Evolutionary conservation across 1,284 basidiomycete genomes (phyloP).

Genomic region (Melampsora larici-populina): DNA sequence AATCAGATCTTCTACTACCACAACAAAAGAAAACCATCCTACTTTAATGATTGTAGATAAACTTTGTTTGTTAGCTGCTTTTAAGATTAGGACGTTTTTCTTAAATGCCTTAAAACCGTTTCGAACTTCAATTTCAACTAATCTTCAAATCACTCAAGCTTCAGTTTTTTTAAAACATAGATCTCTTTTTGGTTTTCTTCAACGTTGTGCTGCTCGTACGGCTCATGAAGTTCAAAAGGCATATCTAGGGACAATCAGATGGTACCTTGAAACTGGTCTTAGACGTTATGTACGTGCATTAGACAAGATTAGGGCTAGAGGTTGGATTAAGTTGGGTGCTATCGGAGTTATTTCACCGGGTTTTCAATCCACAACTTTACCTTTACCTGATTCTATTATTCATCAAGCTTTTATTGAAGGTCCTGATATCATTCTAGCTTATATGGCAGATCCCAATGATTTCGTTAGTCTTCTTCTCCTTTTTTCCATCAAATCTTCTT

Average conservation of each 20-base stretch:
- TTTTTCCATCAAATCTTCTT: conserved; percentile 12
- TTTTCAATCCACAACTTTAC: conserved; percentile 46
- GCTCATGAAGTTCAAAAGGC: conserved; percentile 85
- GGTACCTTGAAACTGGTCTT: conserved; percentile 95
- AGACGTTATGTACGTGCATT: conserved; percentile 81
- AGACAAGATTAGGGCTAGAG: conserved; percentile 67
- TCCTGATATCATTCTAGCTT: conserved; percentile 72
- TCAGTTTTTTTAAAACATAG: conserved; percentile 80
- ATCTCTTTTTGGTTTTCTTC: conserved; percentile 78
- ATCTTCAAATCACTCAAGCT: conserved; percentile 87
- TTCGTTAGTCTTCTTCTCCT: conserved; percentile 61
- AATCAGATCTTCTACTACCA: too few relatives aligned
- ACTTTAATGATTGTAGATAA: not conserved
- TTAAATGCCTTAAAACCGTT: conserved; percentile 77
- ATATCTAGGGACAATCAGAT: conserved; percentile 75
- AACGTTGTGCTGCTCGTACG: conserved; percentile 73
- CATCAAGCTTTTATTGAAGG: conserved; percentile 62
- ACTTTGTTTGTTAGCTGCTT: conserved; percentile 34
- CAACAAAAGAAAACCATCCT: conserved; percentile 16
- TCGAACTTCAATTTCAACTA: conserved; percentile 76
- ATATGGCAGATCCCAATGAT: conserved; percentile 77
- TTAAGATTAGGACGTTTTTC: conserved; percentile 85
- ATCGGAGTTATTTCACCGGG: conserved; percentile 48
- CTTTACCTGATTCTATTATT: conserved; percentile 21
- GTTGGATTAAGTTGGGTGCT: conserved; percentile 49